These are phyloP conservation scores for Penium margaritaceum DNA, from an alignment of 139 green algal species.

Conservation along the genomic window DNA sequence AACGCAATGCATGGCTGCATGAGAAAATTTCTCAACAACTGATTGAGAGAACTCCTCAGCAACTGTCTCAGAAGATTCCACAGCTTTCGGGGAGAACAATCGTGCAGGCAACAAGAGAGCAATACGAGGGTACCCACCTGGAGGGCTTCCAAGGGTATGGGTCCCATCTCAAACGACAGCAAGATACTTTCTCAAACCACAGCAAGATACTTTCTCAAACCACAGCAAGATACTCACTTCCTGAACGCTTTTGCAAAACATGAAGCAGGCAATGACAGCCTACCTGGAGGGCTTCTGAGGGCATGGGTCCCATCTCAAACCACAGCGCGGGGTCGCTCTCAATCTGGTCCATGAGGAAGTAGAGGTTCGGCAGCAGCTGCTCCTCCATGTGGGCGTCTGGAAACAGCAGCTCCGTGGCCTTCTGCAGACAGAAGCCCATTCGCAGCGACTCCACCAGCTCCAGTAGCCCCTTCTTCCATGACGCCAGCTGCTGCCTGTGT, in stretches of 20 bases:
- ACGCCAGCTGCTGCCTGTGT: conserved; percentile 6
- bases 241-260: no score
- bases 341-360: conserved; percentile 24
- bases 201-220: no score
- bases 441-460: conserved; percentile 15
- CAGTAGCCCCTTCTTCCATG: conserved; percentile 12
- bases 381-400: conserved; percentile 10
- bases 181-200: no score
- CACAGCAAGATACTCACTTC: no score
- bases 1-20: no score
- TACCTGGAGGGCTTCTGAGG: conserved; percentile 12
- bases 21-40: no score
- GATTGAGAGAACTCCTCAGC: no score
- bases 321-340: conserved; percentile 11
- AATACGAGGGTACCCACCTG: neutral
- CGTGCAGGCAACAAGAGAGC: no score
- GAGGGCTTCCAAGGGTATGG: conserved; percentile 6
- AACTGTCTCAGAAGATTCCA: no score
- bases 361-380: conserved; percentile 1
- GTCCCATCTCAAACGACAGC: no score
- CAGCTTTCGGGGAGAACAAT: no score
- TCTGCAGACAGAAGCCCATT: conserved; percentile 20
- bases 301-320: conserved; percentile 7
- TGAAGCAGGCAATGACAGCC: no score
- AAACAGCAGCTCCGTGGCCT: conserved; percentile 11